Evolutionary conservation across 2,329 filamentous ascomycete genomes (phyloP), one percentile per base, ranked within the genome.

Genomic region (Cercospora citrullina): DNA sequence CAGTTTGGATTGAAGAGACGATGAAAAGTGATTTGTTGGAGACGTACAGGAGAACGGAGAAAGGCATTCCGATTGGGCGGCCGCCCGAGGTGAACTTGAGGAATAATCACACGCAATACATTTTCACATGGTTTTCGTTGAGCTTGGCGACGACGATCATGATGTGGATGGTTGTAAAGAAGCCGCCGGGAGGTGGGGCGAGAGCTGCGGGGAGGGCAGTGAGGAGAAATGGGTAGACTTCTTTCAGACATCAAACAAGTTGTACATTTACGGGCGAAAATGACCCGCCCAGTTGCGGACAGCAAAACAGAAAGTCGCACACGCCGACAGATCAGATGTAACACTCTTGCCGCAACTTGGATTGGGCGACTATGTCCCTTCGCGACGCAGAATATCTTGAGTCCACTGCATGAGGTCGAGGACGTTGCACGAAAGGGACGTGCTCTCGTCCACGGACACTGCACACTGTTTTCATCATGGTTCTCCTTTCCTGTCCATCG

Each of bases 81-180:
- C 83, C 92, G 6, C 87, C 95, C 4, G 93, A 96, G 81, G 94
- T 99, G 69, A 96, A 96, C 78, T 83, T 99, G 77, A 88, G 93
- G 79, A 99, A 99, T 79, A 98, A 96, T 81, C 95, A 99, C 81
- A 89, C 92, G 71, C 95, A 98, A 84, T 99, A 99, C 81, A 99
- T 99, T 74, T 95, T 97, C 80, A 99, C 95, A 73, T 99, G 95
- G 95, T 98, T 92, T 91, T 70, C 86, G 96, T 71, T 90, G 89
- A 66, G 80, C 90, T 48, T 73, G 33, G 94, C 94, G 66, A 99
- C 95, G 45, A 89, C 92, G 12, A 87, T 99, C 77, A 99, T 99
- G 95, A 84, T 99, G 77, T 97, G 91, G 87, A 94, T 98, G 91
- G 89, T 99, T 42, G 83, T 97, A 69, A 93, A 91, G 80, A 97